Evolutionary conservation across 352 stramenopile species (phyloP).

Genomic region (Phytophthora macrochlamydospora): DNA sequence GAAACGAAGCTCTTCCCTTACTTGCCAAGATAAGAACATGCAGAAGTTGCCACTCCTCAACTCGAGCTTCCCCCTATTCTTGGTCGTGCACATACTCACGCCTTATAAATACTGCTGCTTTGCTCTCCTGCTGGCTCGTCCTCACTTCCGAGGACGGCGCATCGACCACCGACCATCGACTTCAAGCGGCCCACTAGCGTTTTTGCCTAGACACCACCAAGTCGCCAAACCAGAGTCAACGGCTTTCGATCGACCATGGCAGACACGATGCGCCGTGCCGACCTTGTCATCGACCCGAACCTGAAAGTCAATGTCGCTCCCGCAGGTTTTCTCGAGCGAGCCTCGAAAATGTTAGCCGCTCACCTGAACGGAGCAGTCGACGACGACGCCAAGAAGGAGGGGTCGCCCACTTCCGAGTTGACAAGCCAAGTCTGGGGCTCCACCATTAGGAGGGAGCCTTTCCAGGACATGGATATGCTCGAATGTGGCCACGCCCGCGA

Average conservation of each 20-base stretch:
- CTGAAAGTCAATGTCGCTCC: slow-evolving; percentile 34
- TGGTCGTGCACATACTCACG: no score
- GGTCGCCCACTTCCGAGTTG: slow-evolving; percentile 13
- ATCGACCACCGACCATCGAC: no score
- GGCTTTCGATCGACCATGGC: slow-evolving; percentile 35
- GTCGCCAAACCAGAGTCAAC: slow-evolving; percentile 6
- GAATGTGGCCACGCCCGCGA: slow-evolving; percentile 79
- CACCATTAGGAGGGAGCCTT: slow-evolving; percentile 67
- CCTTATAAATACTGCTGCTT: no score
- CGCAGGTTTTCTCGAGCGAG: slow-evolving; percentile 57
- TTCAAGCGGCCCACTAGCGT: slow-evolving; percentile 22
- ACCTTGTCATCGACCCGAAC: slow-evolving; percentile 66
- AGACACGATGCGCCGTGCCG: slow-evolving; percentile 53
- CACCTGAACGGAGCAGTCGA: slow-evolving; percentile 17
- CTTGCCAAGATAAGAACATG: no score
- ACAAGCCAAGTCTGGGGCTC: slow-evolving; percentile 55
- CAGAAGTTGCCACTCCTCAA: no score
- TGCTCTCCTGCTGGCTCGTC: no score
- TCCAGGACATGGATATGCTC: slow-evolving; percentile 89
- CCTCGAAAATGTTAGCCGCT: slow-evolving; percentile 61
- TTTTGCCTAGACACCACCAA: slow-evolving; percentile 30
- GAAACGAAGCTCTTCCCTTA: no score
- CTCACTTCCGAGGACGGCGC: no score
- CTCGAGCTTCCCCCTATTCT: no score
- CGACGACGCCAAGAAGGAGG: slow-evolving; percentile 31